Evolutionary conservation across 192 early-diverging fungal genomes (phyloP).

Genomic region (Coemansia sp.): DNA sequence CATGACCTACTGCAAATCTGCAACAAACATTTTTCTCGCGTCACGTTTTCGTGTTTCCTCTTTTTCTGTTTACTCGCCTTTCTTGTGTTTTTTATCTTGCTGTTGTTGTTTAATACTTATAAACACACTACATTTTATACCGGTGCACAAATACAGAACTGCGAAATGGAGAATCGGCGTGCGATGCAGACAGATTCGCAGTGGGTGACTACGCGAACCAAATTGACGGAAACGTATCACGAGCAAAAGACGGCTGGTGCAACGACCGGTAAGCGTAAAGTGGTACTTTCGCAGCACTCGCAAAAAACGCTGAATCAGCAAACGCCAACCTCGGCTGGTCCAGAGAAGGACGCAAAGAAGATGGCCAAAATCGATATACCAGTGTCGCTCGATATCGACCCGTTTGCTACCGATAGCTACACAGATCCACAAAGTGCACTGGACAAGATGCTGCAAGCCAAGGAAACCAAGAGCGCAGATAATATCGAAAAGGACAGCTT

Average conservation of each 20-base stretch:
- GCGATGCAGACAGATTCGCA: constrained; percentile 16
- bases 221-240: constrained; percentile 29
- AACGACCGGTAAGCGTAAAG: constrained; percentile 32
- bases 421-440: constrained; percentile 30
- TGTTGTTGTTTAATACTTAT: background rate
- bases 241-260: constrained; percentile 23
- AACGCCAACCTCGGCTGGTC: background rate
- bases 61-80: background rate
- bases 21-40: background rate
- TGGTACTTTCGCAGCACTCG: constrained; percentile 30
- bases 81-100: background rate
- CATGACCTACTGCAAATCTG: background rate
- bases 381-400: constrained; percentile 42
- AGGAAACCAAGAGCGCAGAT: constrained; percentile 5
- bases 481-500: background rate
- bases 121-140: background rate
- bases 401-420: constrained; percentile 24
- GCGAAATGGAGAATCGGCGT: constrained; percentile 36
- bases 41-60: background rate
- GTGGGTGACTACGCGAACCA: constrained; percentile 20
- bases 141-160: background rate
- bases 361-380: constrained; percentile 41
- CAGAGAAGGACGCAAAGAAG: constrained; percentile 41
- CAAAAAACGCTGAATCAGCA: constrained; percentile 30
- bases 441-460: constrained; percentile 39